Conservation (phyloP, 2,329 filamentous ascomycete species). For the Penicillium sp. region DNA sequence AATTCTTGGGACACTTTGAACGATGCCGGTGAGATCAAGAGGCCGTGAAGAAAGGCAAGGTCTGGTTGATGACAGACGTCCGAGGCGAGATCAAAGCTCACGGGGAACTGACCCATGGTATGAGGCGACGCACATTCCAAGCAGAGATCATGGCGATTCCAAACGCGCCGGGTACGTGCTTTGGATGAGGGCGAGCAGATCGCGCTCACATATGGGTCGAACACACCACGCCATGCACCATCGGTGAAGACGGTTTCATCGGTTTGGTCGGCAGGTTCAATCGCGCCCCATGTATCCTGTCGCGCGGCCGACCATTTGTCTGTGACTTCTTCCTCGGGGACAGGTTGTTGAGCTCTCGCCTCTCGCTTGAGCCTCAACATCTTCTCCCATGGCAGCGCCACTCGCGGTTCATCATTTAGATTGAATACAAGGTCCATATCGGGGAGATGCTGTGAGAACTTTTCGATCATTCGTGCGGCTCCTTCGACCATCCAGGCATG, state of each 20-base stretch:
- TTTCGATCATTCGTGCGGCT: conserved; percentile 49
- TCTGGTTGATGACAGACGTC: conserved; percentile 74
- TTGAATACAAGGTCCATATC: conserved; percentile 61
- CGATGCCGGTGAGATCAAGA: conserved; percentile 61
- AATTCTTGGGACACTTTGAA: conserved; percentile 59
- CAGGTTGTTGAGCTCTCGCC: conserved; percentile 18
- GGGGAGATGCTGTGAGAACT: conserved; percentile 51
- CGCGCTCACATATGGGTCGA: conserved; percentile 41
- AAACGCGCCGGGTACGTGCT: conserved; percentile 54
- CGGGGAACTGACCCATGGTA: conserved; percentile 60
- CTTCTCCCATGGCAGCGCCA: conserved; percentile 49
- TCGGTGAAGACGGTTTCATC: conserved; percentile 38
- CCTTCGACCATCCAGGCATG: conserved; percentile 56
- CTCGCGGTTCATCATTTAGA: conserved; percentile 55
- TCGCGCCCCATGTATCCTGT: conserved; percentile 34
- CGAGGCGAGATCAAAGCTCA: conserved; percentile 59
- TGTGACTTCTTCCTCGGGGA: conserved; percentile 19
- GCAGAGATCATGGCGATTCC: conserved; percentile 62
- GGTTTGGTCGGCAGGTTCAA: conserved; percentile 32
- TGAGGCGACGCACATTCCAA: conserved; percentile 57
- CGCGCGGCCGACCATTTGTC: conserved; percentile 37
- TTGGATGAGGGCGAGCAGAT: conserved; percentile 60
- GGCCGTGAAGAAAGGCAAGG: conserved; percentile 64
- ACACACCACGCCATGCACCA: conserved; percentile 38
- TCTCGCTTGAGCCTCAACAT: conserved; percentile 34